phyloP scores from a whole-genome alignment of 495 filamentous ascomycete species.

The Diplogelasinospora grovesii region DNA sequence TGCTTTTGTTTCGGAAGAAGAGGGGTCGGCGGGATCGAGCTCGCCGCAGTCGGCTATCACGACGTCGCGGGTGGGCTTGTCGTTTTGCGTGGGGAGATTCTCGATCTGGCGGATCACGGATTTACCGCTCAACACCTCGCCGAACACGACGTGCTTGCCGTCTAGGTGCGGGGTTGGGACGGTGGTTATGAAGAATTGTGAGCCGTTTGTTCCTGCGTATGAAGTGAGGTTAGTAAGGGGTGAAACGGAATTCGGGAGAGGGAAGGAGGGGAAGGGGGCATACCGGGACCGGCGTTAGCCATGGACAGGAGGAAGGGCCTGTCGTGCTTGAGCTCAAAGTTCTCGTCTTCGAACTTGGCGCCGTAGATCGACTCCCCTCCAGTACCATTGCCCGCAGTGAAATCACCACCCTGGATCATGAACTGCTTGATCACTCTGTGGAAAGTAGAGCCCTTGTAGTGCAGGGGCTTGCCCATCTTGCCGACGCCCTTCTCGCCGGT shows the following conservation, averaged over 20 bases:
- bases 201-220: constrained; percentile 73
- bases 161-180: constrained; percentile 90
- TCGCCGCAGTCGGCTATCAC: constrained; percentile 82
- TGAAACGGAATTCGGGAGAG: background rate
- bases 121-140: constrained; percentile 89
- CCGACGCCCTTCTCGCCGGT: constrained; percentile 84
- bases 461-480: constrained; percentile 76
- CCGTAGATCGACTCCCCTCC: constrained; percentile 98
- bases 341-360: constrained; percentile 96
- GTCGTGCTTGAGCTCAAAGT: constrained; percentile 88
- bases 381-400: constrained; percentile 89
- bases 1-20: constrained; percentile 51
- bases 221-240: background rate
- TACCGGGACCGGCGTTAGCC: constrained; percentile 95
- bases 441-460: constrained; percentile 87
- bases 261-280: constrained; percentile 16
- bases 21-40: constrained; percentile 62
- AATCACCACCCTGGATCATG: constrained; percentile 99
- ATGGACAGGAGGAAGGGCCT: constrained; percentile 92
- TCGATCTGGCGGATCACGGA: constrained; percentile 86
- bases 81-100: constrained; percentile 68
- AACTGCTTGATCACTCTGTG: constrained; percentile 97
- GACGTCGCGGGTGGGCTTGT: constrained; percentile 72
- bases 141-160: constrained; percentile 97
- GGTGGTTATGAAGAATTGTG: constrained; percentile 97